Evolutionary conservation across 2,329 filamentous ascomycete species (phyloP).

Genomic region (Seiridium unicorne): DNA sequence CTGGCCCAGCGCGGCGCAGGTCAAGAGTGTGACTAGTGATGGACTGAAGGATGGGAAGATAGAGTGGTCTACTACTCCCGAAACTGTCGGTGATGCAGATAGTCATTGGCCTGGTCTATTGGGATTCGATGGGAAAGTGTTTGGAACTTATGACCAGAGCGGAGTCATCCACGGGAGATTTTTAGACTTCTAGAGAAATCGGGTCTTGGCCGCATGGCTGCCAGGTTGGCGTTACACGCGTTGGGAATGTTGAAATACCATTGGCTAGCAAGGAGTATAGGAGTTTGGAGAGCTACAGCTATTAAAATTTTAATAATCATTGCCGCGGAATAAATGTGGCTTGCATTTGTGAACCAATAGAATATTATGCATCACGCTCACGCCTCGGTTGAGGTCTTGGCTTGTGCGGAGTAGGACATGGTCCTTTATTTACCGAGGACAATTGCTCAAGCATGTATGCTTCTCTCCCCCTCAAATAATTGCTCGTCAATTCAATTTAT

Average conservation of each 20-base stretch:
- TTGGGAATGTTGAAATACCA: conserved; percentile 38
- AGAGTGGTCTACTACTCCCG: conserved; percentile 11
- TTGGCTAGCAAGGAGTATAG: too few relatives aligned
- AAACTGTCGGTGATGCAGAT: not conserved
- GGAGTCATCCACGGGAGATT: not conserved
- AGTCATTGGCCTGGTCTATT: conserved; percentile 7
- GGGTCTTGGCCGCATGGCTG: conserved; percentile 48
- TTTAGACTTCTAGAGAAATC: conserved; percentile 21
- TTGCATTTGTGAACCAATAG: too few relatives aligned
- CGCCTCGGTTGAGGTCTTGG: too few relatives aligned
- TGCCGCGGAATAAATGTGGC: too few relatives aligned
- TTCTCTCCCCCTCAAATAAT: too few relatives aligned
- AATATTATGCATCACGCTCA: too few relatives aligned
- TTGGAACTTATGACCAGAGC: not conserved
- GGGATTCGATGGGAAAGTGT: not conserved
- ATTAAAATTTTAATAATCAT: too few relatives aligned
- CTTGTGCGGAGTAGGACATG: too few relatives aligned
- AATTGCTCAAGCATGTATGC: too few relatives aligned
- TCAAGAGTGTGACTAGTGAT: conserved; percentile 19
- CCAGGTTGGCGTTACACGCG: conserved; percentile 43
- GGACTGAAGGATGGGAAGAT: conserved; percentile 13
- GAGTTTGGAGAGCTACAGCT: too few relatives aligned
- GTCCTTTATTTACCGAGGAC: too few relatives aligned
- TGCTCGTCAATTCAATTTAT: too few relatives aligned
- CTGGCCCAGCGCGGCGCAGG: conserved; percentile 39